These are phyloP conservation scores for Ceratobasidium sp. DNA, from an alignment of 1,284 basidiomycete genomes.

Conservation along the genomic window DNA sequence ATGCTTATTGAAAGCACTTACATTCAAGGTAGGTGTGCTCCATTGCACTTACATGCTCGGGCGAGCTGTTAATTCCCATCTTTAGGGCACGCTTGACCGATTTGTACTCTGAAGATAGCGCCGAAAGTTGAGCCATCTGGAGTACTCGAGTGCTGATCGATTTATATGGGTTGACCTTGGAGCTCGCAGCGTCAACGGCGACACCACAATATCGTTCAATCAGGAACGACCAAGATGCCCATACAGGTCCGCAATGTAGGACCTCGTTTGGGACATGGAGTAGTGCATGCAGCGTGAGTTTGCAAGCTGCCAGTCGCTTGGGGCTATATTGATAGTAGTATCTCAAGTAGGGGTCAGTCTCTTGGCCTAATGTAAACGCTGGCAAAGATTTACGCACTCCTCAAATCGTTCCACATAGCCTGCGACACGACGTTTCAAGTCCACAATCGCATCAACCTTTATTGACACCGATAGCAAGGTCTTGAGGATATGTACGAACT, in stretches of 20 bases:
- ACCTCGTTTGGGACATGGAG: too few species aligned
- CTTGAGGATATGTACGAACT: slow-evolving; percentile 53
- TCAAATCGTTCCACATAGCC: slow-evolving; percentile 53
- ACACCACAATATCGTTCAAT: slow-evolving; percentile 30
- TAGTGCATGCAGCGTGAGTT: too few species aligned
- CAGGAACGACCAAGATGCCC: neutral
- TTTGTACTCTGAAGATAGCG: neutral
- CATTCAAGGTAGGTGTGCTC: neutral
- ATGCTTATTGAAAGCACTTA: neutral
- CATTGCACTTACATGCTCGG: neutral
- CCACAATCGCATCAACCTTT: slow-evolving; percentile 50
- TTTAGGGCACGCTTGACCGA: neutral
- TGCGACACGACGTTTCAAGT: slow-evolving; percentile 44
- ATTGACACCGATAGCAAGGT: slow-evolving; percentile 49
- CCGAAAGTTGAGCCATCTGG: neutral
- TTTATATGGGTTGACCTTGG: neutral
- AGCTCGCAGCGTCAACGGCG: neutral
- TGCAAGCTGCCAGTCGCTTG: too few species aligned
- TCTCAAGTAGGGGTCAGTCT: too few species aligned
- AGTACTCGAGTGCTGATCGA: neutral
- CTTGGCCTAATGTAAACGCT: too few species aligned
- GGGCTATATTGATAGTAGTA: too few species aligned
- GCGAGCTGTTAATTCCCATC: neutral
- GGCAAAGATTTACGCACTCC: slow-evolving; percentile 52
- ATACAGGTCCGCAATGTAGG: neutral